Evolutionary conservation across 2,329 filamentous ascomycete genomes (phyloP).

Genomic region (Cyanodermella asteris): DNA sequence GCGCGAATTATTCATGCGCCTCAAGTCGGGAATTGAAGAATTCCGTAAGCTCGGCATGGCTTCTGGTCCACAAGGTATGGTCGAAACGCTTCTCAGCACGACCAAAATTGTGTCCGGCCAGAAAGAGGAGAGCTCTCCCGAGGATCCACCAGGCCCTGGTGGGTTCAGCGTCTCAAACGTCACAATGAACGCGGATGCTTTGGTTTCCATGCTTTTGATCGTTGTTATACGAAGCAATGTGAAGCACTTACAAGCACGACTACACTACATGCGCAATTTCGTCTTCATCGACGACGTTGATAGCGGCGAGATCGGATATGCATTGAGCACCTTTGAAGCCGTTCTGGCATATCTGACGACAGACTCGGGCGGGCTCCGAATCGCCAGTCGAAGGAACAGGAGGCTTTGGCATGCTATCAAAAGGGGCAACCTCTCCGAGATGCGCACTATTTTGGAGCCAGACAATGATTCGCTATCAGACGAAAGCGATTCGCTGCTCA

Average conservation of each 20-base stretch:
- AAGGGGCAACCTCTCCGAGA: conserved; percentile 50
- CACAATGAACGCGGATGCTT: conserved; percentile 66
- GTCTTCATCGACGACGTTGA: conserved; percentile 97
- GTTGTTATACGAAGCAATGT: conserved; percentile 84
- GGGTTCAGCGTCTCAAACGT: too few relatives aligned
- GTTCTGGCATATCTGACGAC: conserved; percentile 71
- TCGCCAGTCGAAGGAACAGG: conserved; percentile 68
- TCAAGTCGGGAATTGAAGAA: conserved; percentile 62
- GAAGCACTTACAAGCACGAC: conserved; percentile 63
- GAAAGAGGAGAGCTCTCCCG: conserved; percentile 14
- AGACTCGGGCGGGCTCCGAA: conserved; percentile 61
- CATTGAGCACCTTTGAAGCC: conserved; percentile 84
- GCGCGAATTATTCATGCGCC: conserved; percentile 53
- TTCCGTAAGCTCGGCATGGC: conserved; percentile 69
- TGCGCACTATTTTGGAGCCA: conserved; percentile 63
- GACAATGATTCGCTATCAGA: conserved; percentile 24
- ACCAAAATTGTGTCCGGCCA: conserved; percentile 60
- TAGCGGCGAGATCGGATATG: conserved; percentile 87
- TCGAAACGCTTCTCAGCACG: conserved; percentile 55
- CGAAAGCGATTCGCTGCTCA: conserved; percentile 14
- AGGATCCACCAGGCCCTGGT: conserved; percentile 20
- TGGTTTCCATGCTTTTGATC: conserved; percentile 76
- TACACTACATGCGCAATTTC: conserved; percentile 92
- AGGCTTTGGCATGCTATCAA: conserved; percentile 71
- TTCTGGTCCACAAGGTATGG: conserved; percentile 71